Conservation (phyloP, 352 stramenopile genomes). For the Phytophthora sojae region DNA sequence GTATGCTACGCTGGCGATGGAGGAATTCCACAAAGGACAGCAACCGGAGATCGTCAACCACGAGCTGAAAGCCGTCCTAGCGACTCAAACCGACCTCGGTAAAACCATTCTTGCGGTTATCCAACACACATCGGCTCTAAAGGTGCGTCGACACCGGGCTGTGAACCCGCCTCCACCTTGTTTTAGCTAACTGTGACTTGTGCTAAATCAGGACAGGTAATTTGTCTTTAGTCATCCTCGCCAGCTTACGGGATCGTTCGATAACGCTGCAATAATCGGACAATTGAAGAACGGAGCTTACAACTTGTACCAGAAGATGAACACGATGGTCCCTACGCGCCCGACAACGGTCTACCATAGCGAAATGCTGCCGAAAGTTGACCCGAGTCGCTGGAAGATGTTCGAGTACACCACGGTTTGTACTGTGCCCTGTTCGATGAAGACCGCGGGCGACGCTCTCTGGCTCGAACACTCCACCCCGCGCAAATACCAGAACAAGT, state of each 20-base stretch:
- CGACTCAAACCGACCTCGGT: conserved; percentile 3
- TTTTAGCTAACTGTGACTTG: neutral
- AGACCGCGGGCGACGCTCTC: conserved; percentile 7
- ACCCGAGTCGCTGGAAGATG: conserved; percentile 20
- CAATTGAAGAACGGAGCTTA: conserved; percentile 3
- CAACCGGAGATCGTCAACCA: conserved; percentile 5
- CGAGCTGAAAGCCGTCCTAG: conserved; percentile 7
- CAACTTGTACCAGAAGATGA: conserved; percentile 3
- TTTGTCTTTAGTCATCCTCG: conserved; percentile 8
- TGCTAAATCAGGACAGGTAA: conserved; percentile 1
- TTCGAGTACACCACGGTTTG: conserved; percentile 18
- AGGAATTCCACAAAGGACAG: conserved; percentile 8
- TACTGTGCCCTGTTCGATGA: conserved; percentile 17
- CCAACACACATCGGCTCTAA: conserved; percentile 1
- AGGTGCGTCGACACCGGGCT: neutral
- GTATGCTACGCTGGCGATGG: no score
- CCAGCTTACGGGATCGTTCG: neutral
- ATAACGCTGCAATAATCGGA: conserved; percentile 9
- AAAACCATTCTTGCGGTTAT: conserved; percentile 10
- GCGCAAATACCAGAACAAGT: conserved; percentile 16
- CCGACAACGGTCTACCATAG: conserved; percentile 6
- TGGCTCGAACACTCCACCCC: conserved; percentile 20
- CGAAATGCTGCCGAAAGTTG: conserved; percentile 4
- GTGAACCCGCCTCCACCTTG: neutral
- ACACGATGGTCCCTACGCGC: neutral